These are phyloP conservation scores for Cardamine resedifolia DNA, from an alignment of 345 rosid species.

Conservation along the genomic window DNA sequence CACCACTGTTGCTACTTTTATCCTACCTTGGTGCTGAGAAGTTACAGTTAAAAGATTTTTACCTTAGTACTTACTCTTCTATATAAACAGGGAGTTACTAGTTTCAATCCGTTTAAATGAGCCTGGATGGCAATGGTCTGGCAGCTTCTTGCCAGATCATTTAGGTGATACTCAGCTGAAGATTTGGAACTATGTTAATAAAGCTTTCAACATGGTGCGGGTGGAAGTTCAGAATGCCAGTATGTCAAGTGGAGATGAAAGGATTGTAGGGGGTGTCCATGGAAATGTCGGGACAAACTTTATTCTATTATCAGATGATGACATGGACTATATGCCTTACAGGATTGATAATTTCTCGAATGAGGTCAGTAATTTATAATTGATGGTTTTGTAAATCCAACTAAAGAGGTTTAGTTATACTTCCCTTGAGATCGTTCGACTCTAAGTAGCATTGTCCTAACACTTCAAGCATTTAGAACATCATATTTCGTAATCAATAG, in stretches of 20 bases:
- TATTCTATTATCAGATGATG: constrained; percentile 87
- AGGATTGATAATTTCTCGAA: constrained; percentile 95
- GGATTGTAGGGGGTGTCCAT: constrained; percentile 65
- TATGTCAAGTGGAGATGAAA: constrained; percentile 69
- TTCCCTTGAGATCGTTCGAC: constrained; percentile 5
- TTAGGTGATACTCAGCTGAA: constrained; percentile 94
- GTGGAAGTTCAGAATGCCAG: constrained; percentile 94
- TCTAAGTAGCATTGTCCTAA: constrained; percentile 1
- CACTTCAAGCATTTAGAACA: constrained; percentile 3
- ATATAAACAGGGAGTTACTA: constrained; percentile 66
- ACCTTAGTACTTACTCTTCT: constrained; percentile 19
- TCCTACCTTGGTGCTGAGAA: constrained; percentile 12
- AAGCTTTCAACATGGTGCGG: constrained; percentile 71
- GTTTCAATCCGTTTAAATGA: constrained; percentile 80
- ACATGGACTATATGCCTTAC: constrained; percentile 91
- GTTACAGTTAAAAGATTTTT: constrained; percentile 1
- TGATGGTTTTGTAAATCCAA: constrained; percentile 15
- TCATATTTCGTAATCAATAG: constrained; percentile 10
- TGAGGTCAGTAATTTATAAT: constrained; percentile 61
- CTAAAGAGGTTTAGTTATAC: background rate
- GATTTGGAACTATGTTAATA: constrained; percentile 74
- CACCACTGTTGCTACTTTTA: constrained; percentile 9
- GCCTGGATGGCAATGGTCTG: constrained; percentile 99
- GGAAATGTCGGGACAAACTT: constrained; percentile 84
- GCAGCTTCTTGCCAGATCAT: constrained; percentile 93